A percentile compares a stretch with the other conserved stretches of the same genome.
Evolutionary conservation across 164 flowering plant genomes (phyloP).

Genomic region (Vitis rupestris): DNA sequence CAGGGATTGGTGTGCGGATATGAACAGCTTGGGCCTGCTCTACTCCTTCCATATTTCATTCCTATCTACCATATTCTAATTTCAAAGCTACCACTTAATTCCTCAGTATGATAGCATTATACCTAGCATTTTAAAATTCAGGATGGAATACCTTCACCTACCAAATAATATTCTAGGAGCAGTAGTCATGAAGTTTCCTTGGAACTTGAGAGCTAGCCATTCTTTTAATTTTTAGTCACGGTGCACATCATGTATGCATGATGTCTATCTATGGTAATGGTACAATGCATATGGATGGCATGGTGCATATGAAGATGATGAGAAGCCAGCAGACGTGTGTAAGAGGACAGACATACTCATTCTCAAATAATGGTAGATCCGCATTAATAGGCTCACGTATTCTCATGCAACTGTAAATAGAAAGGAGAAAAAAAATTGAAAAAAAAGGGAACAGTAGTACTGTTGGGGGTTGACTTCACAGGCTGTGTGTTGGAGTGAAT

Average conservation of each 20-base stretch:
- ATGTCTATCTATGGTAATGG: not conserved
- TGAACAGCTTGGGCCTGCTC: too few relatives aligned
- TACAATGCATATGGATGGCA: not conserved
- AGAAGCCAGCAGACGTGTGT: slow-evolving; percentile 5
- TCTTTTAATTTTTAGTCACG: not conserved
- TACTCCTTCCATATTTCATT: too few relatives aligned
- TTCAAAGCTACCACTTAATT: not conserved
- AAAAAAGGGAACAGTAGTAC: slow-evolving; percentile 15
- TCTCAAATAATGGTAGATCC: slow-evolving; percentile 45
- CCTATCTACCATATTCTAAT: too few relatives aligned
- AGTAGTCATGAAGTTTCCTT: not conserved
- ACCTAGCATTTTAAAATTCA: not conserved
- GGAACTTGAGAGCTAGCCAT: not conserved
- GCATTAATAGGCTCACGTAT: slow-evolving; percentile 52
- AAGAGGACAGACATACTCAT: slow-evolving; percentile 57
- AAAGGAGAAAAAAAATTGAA: not conserved
- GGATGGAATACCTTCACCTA: not conserved
- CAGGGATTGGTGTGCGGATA: too few relatives aligned
- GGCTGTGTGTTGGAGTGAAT: slow-evolving; percentile 29
- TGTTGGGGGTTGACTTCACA: slow-evolving; percentile 50
- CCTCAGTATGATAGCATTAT: slow-evolving; percentile 2
- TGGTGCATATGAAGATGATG: not conserved
- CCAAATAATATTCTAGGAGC: not conserved
- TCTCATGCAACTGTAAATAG: slow-evolving; percentile 30
- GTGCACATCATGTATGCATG: too few relatives aligned